These are phyloP conservation scores for Starmera amethionina DNA, from an alignment of 805 yeast species.

Conservation along the genomic window DNA sequence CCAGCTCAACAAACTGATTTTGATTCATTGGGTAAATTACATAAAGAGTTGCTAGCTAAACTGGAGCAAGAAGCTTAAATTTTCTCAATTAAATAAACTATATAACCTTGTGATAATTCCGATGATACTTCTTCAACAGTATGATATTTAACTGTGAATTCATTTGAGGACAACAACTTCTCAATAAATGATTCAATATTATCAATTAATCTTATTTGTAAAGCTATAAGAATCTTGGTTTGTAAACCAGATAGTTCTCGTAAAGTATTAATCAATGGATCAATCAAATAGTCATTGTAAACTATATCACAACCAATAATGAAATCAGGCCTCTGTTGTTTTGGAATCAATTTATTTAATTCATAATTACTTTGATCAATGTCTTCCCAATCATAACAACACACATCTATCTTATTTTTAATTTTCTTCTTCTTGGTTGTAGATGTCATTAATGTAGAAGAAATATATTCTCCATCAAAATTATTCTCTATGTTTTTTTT, in stretches of 20 bases:
- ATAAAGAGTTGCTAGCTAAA: slow-evolving; percentile 46
- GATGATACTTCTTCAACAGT: slow-evolving; percentile 21
- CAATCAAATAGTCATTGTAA: slow-evolving; percentile 51
- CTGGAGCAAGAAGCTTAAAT: slow-evolving; percentile 16
- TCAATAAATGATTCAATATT: slow-evolving; percentile 38
- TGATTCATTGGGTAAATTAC: slow-evolving; percentile 57
- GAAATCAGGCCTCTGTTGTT: slow-evolving; percentile 26
- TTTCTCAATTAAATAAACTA: slow-evolving; percentile 28
- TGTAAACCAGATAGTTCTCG: slow-evolving; percentile 22
- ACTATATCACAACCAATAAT: slow-evolving; percentile 58
- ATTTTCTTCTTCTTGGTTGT: slow-evolving; percentile 1
- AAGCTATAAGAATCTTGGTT: slow-evolving; percentile 31
- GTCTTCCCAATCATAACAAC: slow-evolving; percentile 56
- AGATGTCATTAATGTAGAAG: slow-evolving; percentile 15
- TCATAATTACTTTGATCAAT: slow-evolving; percentile 24
- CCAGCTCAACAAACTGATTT: slow-evolving; percentile 79
- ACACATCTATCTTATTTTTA: slow-evolving; percentile 26
- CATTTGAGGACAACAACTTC: slow-evolving; percentile 17
- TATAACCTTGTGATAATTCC: slow-evolving; percentile 32
- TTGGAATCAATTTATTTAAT: slow-evolving; percentile 8
- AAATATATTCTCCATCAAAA: slow-evolving; percentile 11
- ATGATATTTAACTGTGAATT: slow-evolving; percentile 27
- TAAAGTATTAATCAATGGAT: slow-evolving; percentile 36
- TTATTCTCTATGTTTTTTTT: slow-evolving; percentile 36
- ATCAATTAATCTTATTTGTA: slow-evolving; percentile 46